Evolutionary conservation across 1,139 yeast species (phyloP).

Genomic region (Citeromyces hawaiiensis): DNA sequence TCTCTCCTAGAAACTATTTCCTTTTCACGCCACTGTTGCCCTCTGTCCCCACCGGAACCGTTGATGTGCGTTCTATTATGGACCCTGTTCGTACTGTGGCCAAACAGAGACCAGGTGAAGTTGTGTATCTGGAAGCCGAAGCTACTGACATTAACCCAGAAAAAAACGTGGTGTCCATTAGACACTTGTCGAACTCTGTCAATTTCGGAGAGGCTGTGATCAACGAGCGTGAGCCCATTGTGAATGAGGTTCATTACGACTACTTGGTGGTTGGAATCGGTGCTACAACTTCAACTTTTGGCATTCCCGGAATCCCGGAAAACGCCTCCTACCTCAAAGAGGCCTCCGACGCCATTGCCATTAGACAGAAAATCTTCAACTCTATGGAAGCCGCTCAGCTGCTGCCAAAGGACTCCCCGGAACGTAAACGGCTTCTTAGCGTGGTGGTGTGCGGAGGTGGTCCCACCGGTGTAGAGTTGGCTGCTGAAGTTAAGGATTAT

Average conservation of each 20-base stretch:
- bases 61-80: slow-evolving; percentile 41
- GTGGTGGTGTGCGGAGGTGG: slow-evolving; percentile 88
- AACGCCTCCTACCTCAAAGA: slow-evolving; percentile 46
- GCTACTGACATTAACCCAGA: slow-evolving; percentile 44
- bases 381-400: slow-evolving; percentile 64
- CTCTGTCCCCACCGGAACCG: slow-evolving; percentile 48
- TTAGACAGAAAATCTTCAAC: slow-evolving; percentile 44
- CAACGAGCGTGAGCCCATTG: slow-evolving; percentile 26
- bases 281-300: slow-evolving; percentile 73
- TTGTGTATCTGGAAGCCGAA: slow-evolving; percentile 45
- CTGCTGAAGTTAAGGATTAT: slow-evolving; percentile 64
- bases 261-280: slow-evolving; percentile 76
- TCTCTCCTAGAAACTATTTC: slow-evolving; percentile 50
- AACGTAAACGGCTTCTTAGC: slow-evolving; percentile 59
- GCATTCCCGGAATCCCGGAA: slow-evolving; percentile 69
- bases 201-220: slow-evolving; percentile 29
- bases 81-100: slow-evolving; percentile 42
- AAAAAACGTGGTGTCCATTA: slow-evolving; percentile 35
- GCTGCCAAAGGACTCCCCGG: slow-evolving; percentile 51
- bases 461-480: slow-evolving; percentile 85
- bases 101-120: slow-evolving; percentile 37
- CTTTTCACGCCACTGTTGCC: slow-evolving; percentile 51
- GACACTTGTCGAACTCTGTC: slow-evolving; percentile 37
- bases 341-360: slow-evolving; percentile 40
- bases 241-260: slow-evolving; percentile 45